These are phyloP conservation scores for Boletus rubroflammeus DNA, from an alignment of 768 basidiomycete species.

Conservation along the genomic window DNA sequence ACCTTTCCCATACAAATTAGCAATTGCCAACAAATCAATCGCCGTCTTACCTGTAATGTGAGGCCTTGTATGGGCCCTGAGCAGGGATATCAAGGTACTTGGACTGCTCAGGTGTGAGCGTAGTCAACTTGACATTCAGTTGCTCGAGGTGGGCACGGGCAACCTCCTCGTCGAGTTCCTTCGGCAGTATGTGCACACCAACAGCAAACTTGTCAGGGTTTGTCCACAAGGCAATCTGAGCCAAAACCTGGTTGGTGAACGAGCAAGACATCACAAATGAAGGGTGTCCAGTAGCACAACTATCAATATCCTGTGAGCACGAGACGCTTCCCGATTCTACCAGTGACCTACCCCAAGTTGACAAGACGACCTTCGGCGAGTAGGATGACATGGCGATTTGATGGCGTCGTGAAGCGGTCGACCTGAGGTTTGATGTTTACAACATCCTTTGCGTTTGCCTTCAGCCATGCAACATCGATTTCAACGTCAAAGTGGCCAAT, in stretches of 20 bases:
- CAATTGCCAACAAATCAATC: neutral
- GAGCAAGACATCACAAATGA: conserved; percentile 99
- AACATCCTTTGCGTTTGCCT: conserved; percentile 78
- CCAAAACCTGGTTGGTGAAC: conserved; percentile 97
- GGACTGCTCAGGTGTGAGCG: conserved; percentile 68
- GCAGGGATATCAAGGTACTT: conserved; percentile 88
- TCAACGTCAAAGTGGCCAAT: conserved; percentile 87
- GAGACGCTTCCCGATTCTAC: neutral
- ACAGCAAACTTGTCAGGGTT: conserved; percentile 88
- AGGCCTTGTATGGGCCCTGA: conserved; percentile 74
- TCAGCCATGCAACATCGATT: conserved; percentile 98
- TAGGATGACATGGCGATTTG: conserved; percentile 92
- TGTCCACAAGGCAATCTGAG: conserved; percentile 98
- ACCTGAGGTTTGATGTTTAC: conserved; percentile 99
- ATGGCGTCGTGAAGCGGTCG: conserved; percentile 91
- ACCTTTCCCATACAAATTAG: conserved; percentile 20
- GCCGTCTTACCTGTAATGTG: conserved; percentile 56
- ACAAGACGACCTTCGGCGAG: conserved; percentile 99
- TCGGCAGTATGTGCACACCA: conserved; percentile 98
- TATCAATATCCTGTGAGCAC: conserved; percentile 25
- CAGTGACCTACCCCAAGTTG: conserved; percentile 77
- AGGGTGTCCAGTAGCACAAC: conserved; percentile 97
- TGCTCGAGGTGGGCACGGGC: conserved; percentile 91
- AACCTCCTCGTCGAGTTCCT: conserved; percentile 98
- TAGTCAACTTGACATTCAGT: conserved; percentile 92